A percentile compares a stretch with the other conserved stretches of the same genome.
Conservation (phyloP, 106 monocot genomes). For the Triglochin maritima region DNA sequence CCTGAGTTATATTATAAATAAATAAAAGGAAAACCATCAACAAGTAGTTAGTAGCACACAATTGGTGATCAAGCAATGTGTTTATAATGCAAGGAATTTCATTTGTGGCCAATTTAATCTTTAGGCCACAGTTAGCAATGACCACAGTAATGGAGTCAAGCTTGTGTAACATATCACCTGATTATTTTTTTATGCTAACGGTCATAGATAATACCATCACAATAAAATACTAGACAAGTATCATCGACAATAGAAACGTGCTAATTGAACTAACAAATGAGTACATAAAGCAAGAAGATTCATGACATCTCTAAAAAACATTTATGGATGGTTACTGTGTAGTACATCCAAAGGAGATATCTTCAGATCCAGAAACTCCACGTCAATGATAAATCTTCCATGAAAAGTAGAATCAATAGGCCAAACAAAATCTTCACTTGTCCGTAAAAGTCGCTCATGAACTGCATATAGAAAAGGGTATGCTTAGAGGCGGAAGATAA, state of each 20-base stretch:
- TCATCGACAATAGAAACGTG: too few species aligned
- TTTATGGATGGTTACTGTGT: background rate
- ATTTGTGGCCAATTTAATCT: too few species aligned
- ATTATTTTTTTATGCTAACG: too few species aligned
- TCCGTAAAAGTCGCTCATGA: conserved; percentile 59
- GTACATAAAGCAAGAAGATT: too few species aligned
- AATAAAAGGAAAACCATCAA: background rate
- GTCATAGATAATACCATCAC: too few species aligned
- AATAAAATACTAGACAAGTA: too few species aligned
- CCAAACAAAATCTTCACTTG: conserved; percentile 78
- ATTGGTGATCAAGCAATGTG: too few species aligned
- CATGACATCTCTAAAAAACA: too few species aligned
- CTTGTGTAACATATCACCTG: too few species aligned
- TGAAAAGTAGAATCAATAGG: conserved; percentile 52
- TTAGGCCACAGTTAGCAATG: background rate
- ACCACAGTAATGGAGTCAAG: too few species aligned
- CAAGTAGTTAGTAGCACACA: too few species aligned
- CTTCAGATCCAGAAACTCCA: conserved; percentile 89
- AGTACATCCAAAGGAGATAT: conserved; percentile 53
- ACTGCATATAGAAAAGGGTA: conserved; percentile 26
- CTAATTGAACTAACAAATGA: too few species aligned
- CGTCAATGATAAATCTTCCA: conserved; percentile 68
- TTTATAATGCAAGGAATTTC: background rate
- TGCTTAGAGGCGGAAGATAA: background rate
- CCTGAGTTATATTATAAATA: conserved; percentile 21